Conservation (phyloP, 2,329 filamentous ascomycete genomes). For the Ceratocystis lukuohia region DNA sequence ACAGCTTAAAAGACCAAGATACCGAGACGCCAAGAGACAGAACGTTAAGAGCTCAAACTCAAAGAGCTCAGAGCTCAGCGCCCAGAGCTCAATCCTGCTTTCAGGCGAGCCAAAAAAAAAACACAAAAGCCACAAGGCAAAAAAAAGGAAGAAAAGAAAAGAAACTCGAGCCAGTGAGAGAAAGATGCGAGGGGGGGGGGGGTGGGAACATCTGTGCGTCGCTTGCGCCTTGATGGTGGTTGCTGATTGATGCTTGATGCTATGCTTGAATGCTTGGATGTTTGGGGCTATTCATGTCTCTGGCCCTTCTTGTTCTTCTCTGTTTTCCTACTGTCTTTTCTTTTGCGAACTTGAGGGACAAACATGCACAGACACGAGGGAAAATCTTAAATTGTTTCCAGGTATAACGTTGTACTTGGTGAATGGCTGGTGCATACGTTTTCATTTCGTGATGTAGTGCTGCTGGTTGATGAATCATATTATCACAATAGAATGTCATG, state of each 20-base stretch:
- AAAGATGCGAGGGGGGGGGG: not conserved
- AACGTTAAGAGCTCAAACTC: too few species aligned
- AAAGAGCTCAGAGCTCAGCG: not conserved
- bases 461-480: not conserved
- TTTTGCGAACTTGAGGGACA: not conserved
- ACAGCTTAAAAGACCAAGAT: too few species aligned
- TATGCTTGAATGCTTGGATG: too few species aligned
- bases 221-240: too few species aligned
- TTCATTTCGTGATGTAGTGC: not conserved
- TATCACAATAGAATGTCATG: too few species aligned
- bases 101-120: not conserved
- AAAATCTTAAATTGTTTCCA: not conserved
- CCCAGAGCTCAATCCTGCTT: not conserved
- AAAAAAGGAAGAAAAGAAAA: too few species aligned
- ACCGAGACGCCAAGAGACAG: too few species aligned
- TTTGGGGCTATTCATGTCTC: not conserved
- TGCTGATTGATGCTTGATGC: too few species aligned
- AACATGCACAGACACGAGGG: not conserved
- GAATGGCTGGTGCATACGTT: not conserved
- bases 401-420: not conserved
- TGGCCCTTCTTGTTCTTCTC: not conserved
- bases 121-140: not conserved
- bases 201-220: not conserved
- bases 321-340: not conserved
- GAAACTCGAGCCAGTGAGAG: too few species aligned